Conservation (phyloP, 2,329 filamentous ascomycete species). For the Zopfia rhizophila region DNA sequence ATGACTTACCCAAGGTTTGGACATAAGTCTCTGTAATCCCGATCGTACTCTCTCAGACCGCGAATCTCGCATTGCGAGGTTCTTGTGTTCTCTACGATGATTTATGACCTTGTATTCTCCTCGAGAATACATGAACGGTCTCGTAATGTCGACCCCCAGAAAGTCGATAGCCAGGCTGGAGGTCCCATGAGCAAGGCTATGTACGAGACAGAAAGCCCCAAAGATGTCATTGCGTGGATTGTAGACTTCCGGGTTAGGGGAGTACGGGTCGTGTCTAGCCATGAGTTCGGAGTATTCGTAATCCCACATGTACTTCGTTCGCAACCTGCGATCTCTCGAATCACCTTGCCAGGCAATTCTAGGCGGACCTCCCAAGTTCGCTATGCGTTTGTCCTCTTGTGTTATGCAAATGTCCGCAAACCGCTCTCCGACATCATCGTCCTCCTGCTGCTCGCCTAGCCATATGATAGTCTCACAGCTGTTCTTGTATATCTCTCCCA, state of each 20-base stretch:
- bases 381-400: not conserved
- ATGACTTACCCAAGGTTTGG: not conserved
- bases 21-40: not conserved
- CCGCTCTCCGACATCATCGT: not conserved
- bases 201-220: not conserved
- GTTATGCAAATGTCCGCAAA: not conserved
- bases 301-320: not conserved
- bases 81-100: too few species aligned
- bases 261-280: too few species aligned
- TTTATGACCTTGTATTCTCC: constrained; percentile 11
- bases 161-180: not conserved
- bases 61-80: too few species aligned
- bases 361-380: not conserved
- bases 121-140: too few species aligned
- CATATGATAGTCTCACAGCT: not conserved
- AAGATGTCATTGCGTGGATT: too few species aligned
- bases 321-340: not conserved
- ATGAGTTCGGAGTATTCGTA: too few species aligned
- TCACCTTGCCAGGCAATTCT: not conserved
- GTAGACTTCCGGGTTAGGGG: too few species aligned
- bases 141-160: not conserved
- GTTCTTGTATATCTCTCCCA: not conserved
- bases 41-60: not conserved
- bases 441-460: not conserved
- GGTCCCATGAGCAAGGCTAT: not conserved